Conservation (phyloP, 495 filamentous ascomycete genomes). For the Aspergillus sclerotiicarbonarius region DNA sequence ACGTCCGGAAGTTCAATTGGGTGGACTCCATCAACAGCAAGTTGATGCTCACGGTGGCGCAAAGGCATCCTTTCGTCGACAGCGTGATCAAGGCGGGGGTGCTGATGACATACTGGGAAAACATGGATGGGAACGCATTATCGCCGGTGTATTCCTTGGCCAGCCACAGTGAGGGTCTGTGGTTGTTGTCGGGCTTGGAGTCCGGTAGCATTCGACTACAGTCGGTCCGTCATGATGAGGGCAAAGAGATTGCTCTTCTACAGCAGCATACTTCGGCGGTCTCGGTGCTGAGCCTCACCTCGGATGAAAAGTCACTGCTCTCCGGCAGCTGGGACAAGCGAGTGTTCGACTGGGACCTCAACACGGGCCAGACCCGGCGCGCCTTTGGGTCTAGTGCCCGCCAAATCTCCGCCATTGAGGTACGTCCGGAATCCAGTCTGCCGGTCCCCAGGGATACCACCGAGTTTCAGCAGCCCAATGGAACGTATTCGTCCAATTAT, state of each 20-base stretch:
- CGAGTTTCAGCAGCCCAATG: conserved; percentile 54
- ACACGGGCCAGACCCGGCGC: conserved; percentile 75
- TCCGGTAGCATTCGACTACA: conserved; percentile 91
- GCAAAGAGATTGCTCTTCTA: conserved; percentile 77
- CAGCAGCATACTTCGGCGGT: conserved; percentile 89
- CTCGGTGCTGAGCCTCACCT: conserved; percentile 76
- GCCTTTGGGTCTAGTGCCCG: conserved; percentile 71
- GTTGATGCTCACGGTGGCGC: conserved; percentile 88
- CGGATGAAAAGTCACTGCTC: conserved; percentile 82
- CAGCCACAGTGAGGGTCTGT: conserved; percentile 82
- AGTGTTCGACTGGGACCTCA: conserved; percentile 92
- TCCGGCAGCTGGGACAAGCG: conserved; percentile 97
- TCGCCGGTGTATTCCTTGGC: conserved; percentile 94
- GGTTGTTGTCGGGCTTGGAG: conserved; percentile 87
- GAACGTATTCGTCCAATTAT: conserved; percentile 65
- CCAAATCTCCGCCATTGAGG: conserved; percentile 86
- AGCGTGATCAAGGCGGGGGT: conserved; percentile 93
- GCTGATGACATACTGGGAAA: conserved; percentile 96
- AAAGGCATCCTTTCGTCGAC: conserved; percentile 95
- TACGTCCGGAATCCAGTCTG: conserved; percentile 71
- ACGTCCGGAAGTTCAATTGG: conserved; percentile 94
- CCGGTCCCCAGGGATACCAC: conserved; percentile 71
- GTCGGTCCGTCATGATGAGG: conserved; percentile 92
- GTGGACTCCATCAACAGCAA: conserved; percentile 93
- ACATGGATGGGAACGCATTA: conserved; percentile 57